A percentile compares a stretch with the other conserved stretches of the same genome.
Conservation (phyloP, 306 rosid genomes). For the Malus sylvestris region DNA sequence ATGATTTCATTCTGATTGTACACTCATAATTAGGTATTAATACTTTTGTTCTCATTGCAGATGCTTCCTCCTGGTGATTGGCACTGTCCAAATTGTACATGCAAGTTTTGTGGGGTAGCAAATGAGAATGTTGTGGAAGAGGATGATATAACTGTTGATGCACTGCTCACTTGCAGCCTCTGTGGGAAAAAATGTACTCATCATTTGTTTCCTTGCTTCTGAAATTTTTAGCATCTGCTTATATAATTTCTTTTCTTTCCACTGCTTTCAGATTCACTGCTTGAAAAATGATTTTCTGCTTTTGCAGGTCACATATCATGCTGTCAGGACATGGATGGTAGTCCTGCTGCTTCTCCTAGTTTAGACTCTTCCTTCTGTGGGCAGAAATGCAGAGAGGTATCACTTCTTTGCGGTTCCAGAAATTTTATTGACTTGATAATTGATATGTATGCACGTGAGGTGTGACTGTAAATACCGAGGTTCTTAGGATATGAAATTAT, state of each 20-base stretch:
- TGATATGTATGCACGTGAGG: not conserved
- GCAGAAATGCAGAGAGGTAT: constrained; percentile 86
- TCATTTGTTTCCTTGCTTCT: constrained; percentile 16
- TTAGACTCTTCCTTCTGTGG: constrained; percentile 54
- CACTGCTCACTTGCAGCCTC: constrained; percentile 47
- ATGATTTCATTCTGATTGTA: constrained; percentile 4
- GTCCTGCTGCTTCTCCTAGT: constrained; percentile 27
- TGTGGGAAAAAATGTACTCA: constrained; percentile 89
- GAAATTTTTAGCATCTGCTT: constrained; percentile 11
- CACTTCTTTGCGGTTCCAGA: not conserved
- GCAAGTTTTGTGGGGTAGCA: constrained; percentile 76
- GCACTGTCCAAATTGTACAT: constrained; percentile 91
- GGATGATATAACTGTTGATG: constrained; percentile 30
- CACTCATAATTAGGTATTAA: not conserved
- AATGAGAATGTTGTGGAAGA: constrained; percentile 29
- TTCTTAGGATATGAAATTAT: not conserved
- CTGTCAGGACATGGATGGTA: constrained; percentile 37
- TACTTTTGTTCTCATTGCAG: constrained; percentile 38
- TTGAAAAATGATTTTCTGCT: constrained; percentile 22
- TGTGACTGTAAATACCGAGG: not conserved
- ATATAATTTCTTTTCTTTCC: constrained; percentile 3
- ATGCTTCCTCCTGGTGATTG: constrained; percentile 93
- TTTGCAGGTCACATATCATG: constrained; percentile 65
- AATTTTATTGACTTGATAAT: not conserved
- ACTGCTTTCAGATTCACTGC: not conserved